phyloP scores from a whole-genome alignment of 345 rosid species.

The Noccaea caerulescens region DNA sequence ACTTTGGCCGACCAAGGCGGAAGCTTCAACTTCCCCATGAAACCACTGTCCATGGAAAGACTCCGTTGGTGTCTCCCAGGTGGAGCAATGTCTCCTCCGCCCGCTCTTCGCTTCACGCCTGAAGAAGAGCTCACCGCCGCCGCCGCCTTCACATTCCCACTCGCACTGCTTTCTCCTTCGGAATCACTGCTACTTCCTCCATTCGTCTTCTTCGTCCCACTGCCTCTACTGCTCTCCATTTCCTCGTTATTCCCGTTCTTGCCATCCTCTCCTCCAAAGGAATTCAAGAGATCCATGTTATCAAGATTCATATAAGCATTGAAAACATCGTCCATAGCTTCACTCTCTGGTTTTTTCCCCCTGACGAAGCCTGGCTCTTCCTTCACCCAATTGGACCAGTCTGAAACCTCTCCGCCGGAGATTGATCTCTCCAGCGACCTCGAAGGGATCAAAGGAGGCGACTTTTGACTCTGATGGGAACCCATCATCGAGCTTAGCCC shows the following conservation, averaged over 20 bases:
- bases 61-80: slow-evolving; percentile 62
- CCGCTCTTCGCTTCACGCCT: slow-evolving; percentile 59
- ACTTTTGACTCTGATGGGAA: slow-evolving; percentile 47
- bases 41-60: slow-evolving; percentile 74
- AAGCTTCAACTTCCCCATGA: slow-evolving; percentile 55
- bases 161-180: slow-evolving; percentile 68
- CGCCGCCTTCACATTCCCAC: slow-evolving; percentile 45
- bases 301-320: slow-evolving; percentile 73
- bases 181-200: slow-evolving; percentile 72
- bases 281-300: slow-evolving; percentile 62
- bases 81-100: slow-evolving; percentile 60
- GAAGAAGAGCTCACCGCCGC: slow-evolving; percentile 36
- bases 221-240: slow-evolving; percentile 58
- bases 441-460: slow-evolving; percentile 63
- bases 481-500: slow-evolving; percentile 53
- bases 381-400: slow-evolving; percentile 53
- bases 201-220: slow-evolving; percentile 58
- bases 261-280: slow-evolving; percentile 63
- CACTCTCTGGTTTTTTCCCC: slow-evolving; percentile 54
- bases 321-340: slow-evolving; percentile 63
- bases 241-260: slow-evolving; percentile 48
- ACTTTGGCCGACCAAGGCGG: slow-evolving; percentile 36
- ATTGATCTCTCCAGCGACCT: slow-evolving; percentile 55
- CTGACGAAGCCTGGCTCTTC: slow-evolving; percentile 45
- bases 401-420: slow-evolving; percentile 53